A percentile compares a stretch with the other conserved stretches of the same genome.
phyloP scores from a whole-genome alignment of 192 early-diverging fungal species.

The Chytriomyces confervae region DNA sequence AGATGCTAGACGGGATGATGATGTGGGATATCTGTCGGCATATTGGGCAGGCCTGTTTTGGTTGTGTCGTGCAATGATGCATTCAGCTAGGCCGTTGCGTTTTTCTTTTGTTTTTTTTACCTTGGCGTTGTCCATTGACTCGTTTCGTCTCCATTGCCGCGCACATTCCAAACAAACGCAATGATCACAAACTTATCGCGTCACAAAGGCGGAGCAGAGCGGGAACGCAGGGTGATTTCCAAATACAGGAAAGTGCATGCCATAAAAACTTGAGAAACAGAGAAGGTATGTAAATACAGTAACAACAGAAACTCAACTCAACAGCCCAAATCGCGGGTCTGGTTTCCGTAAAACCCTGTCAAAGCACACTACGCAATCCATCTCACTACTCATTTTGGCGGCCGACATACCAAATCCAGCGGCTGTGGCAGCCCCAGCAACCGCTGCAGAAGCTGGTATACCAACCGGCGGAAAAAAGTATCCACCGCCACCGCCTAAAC shows the following conservation, averaged over 20 bases:
- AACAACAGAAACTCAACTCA: slow-evolving; percentile 38
- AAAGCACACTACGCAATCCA: slow-evolving; percentile 62
- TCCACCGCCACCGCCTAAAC: too few species aligned
- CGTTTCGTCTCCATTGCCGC: slow-evolving; percentile 55
- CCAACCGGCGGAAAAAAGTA: too few species aligned
- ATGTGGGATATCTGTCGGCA: slow-evolving; percentile 56
- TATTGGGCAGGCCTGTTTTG: slow-evolving; percentile 55
- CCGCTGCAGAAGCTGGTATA: too few species aligned
- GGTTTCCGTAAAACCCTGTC: slow-evolving; percentile 49
- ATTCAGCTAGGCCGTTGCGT: neutral
- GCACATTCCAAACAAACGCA: slow-evolving; percentile 59
- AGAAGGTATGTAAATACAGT: neutral
- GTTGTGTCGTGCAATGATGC: neutral
- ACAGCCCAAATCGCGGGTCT: slow-evolving; percentile 58
- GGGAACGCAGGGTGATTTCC: neutral
- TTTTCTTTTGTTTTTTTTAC: slow-evolving; percentile 6
- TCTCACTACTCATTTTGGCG: slow-evolving; percentile 34
- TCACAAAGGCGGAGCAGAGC: neutral
- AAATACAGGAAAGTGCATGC: neutral
- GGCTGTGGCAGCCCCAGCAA: neutral
- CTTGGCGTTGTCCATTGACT: slow-evolving; percentile 54
- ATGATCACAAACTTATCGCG: slow-evolving; percentile 51
- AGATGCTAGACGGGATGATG: slow-evolving; percentile 54
- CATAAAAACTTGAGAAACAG: slow-evolving; percentile 18
- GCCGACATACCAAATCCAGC: neutral